These are phyloP conservation scores for Rubus idaeus DNA, from an alignment of 306 rosid species.

Conservation along the genomic window DNA sequence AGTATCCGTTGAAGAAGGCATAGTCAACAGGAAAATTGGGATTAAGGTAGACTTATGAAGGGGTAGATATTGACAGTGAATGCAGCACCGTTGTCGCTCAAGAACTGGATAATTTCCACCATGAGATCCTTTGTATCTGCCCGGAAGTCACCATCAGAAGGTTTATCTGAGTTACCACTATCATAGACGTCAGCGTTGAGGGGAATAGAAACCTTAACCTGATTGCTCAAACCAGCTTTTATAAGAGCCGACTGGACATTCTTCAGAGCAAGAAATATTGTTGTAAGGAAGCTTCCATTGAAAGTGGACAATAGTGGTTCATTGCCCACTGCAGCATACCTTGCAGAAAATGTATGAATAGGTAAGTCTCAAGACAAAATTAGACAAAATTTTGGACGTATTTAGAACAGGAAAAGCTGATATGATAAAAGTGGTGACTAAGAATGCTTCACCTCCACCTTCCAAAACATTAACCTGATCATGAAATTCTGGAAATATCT, in stretches of 20 bases:
- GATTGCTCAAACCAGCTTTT: conserved; percentile 67
- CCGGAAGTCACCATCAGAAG: conserved; percentile 82
- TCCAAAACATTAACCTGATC: too few relatives aligned
- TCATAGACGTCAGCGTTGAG: conserved; percentile 77
- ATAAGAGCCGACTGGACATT: conserved; percentile 82
- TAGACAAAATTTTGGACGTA: conserved; percentile 6
- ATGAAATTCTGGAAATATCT: neutral
- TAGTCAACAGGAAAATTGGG: conserved; percentile 66
- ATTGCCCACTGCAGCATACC: conserved; percentile 94
- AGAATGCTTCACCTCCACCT: too few relatives aligned
- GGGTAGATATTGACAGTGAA: conserved; percentile 92
- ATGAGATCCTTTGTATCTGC: conserved; percentile 62
- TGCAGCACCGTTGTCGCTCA: conserved; percentile 70
- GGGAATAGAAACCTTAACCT: conserved; percentile 71
- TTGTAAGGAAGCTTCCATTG: conserved; percentile 60
- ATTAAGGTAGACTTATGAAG: conserved; percentile 84
- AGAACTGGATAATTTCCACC: conserved; percentile 68
- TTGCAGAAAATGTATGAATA: conserved; percentile 33
- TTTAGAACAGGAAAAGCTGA: conserved; percentile 7
- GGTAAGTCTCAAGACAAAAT: conserved; percentile 22
- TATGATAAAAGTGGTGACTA: too few relatives aligned
- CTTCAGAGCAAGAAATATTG: conserved; percentile 82
- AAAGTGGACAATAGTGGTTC: conserved; percentile 81
- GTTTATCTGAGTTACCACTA: conserved; percentile 38
- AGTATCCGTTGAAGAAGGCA: conserved; percentile 81